Percentiles rank a stretch among this genome's conserved stretches.
Conservation (phyloP, 1,284 basidiomycete species). For the Malassezia japonica region DNA sequence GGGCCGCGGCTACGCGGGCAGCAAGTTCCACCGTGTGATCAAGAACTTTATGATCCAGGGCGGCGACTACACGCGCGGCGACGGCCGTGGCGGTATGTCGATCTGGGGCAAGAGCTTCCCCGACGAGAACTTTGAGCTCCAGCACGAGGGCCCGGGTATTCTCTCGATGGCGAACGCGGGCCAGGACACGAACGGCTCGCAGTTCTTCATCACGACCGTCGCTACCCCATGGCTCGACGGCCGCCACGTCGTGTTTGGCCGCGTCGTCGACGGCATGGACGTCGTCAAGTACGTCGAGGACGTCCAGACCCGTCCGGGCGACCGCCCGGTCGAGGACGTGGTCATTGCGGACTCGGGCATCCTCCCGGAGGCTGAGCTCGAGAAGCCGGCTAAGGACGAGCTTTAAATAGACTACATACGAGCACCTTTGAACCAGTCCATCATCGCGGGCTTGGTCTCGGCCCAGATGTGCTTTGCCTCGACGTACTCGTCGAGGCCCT, state of each 20-base stretch:
- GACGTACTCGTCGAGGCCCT: conserved; percentile 45
- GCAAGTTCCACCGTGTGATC: conserved; percentile 57
- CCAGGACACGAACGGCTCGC: conserved; percentile 51
- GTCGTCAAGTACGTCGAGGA: conserved; percentile 40
- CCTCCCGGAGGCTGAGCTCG: conserved; percentile 23
- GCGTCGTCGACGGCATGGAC: conserved; percentile 38
- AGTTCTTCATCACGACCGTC: conserved; percentile 47
- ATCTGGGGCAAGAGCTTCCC: conserved; percentile 40
- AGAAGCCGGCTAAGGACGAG: conserved; percentile 27
- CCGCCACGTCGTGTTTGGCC: conserved; percentile 41
- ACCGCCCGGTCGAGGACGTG: conserved; percentile 32
- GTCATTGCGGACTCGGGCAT: conserved; percentile 36
- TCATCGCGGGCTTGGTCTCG: conserved; percentile 32
- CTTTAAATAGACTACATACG: conserved; percentile 24
- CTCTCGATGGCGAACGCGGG: conserved; percentile 40
- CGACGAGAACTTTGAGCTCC: conserved; percentile 39
- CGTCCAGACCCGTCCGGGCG: conserved; percentile 32
- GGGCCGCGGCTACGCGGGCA: conserved; percentile 65
- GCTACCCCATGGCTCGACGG: conserved; percentile 41
- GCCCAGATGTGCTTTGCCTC: conserved; percentile 43
- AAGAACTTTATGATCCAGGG: conserved; percentile 57
- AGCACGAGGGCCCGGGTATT: conserved; percentile 37
- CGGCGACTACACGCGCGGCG: conserved; percentile 45
- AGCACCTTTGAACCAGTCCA: conserved; percentile 43
- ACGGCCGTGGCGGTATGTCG: conserved; percentile 43